Evolutionary conservation across 2,329 filamentous ascomycete genomes (phyloP).

Genomic region (Neonectria ditissima): DNA sequence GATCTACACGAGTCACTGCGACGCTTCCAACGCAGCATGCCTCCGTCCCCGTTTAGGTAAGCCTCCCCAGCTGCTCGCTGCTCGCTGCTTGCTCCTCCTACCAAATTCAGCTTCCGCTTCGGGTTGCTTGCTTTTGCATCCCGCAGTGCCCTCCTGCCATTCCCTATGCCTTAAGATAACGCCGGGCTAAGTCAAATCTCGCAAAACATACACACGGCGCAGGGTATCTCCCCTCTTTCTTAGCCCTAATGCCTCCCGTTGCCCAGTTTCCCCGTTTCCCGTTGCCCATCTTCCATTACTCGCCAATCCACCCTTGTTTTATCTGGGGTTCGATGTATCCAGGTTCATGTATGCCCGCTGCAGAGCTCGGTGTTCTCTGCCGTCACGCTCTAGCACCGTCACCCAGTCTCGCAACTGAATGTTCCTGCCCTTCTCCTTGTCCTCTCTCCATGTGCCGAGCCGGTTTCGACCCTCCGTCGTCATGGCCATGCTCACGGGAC

Average conservation of each 20-base stretch:
- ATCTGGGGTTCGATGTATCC: slow-evolving; percentile 61
- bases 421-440: slow-evolving; percentile 78
- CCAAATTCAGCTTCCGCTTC: not conserved
- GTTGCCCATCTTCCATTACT: slow-evolving; percentile 32
- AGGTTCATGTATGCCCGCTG: slow-evolving; percentile 68
- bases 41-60: slow-evolving; percentile 7
- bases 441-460: slow-evolving; percentile 82
- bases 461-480: slow-evolving; percentile 71
- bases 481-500: slow-evolving; percentile 54
- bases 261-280: slow-evolving; percentile 2
- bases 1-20: slow-evolving; percentile 21
- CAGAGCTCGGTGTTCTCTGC: slow-evolving; percentile 72
- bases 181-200: slow-evolving; percentile 52
- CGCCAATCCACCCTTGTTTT: slow-evolving; percentile 34
- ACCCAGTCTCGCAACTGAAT: slow-evolving; percentile 90
- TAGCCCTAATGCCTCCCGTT: slow-evolving; percentile 31
- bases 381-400: slow-evolving; percentile 82
- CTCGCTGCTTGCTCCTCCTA: slow-evolving; percentile 16
- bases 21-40: slow-evolving; percentile 14
- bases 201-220: slow-evolving; percentile 46
- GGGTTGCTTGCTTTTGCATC: slow-evolving; percentile 12
- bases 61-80: not conserved
- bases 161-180: slow-evolving; percentile 47
- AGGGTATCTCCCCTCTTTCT: slow-evolving; percentile 48
- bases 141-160: slow-evolving; percentile 26